A percentile compares a stretch with the other conserved stretches of the same genome.
Evolutionary conservation across 306 rosid species (phyloP).

Genomic region (Argentina anserina): DNA sequence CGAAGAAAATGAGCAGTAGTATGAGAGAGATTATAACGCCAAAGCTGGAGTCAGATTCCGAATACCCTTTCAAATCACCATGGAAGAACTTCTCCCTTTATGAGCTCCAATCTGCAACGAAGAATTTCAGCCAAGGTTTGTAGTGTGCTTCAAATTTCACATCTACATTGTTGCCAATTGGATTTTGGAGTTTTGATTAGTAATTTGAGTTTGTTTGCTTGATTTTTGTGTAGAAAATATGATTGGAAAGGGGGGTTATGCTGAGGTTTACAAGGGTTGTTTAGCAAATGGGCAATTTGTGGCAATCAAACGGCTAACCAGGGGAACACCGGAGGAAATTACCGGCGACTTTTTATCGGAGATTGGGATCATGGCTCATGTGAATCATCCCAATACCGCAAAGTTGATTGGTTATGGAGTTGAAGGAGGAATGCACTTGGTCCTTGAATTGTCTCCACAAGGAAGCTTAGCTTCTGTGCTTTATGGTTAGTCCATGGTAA

Average conservation of each 20-base stretch:
- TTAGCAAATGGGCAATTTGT: conserved; percentile 59
- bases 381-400: conserved; percentile 81
- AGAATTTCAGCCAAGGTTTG: conserved; percentile 67
- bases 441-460: conserved; percentile 74
- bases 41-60: conserved; percentile 38
- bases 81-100: conserved; percentile 75
- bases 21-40: conserved; percentile 54
- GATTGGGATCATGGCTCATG: conserved; percentile 91
- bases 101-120: conserved; percentile 71
- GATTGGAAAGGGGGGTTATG: conserved; percentile 98
- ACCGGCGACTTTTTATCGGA: conserved; percentile 73
- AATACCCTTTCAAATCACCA: conserved; percentile 46
- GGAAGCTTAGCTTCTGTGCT: conserved; percentile 91
- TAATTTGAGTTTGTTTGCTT: conserved; percentile 9
- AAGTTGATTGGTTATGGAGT: conserved; percentile 89
- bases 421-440: conserved; percentile 91
- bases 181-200: background rate
- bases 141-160: background rate
- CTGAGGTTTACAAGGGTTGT: conserved; percentile 88
- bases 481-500: conserved; percentile 42
- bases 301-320: conserved; percentile 69
- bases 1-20: conserved; percentile 65
- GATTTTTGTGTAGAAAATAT: conserved; percentile 60
- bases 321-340: conserved; percentile 79
- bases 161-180: background rate